A percentile compares a stretch with the other conserved stretches of the same genome.
These are phyloP conservation scores for Coniferiporia sulphurascens DNA, from an alignment of 1,284 basidiomycete genomes.

Conservation along the genomic window DNA sequence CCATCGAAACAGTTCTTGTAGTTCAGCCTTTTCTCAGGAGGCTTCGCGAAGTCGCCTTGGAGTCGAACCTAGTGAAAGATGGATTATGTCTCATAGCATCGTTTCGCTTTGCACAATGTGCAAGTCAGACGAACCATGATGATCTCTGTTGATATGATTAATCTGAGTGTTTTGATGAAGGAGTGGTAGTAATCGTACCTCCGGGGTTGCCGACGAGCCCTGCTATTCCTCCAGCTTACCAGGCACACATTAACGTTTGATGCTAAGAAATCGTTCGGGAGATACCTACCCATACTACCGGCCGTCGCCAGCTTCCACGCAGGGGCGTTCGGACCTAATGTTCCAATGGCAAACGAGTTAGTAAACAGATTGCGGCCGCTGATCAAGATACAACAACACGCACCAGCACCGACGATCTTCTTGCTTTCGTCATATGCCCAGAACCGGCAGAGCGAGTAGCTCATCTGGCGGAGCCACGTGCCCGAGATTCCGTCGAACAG, in stretches of 20 bases:
- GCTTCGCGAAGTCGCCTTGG: conserved; percentile 85
- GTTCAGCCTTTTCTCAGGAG: conserved; percentile 77
- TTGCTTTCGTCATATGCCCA: conserved; percentile 93
- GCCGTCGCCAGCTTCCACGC: conserved; percentile 80
- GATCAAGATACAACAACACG: conserved; percentile 16
- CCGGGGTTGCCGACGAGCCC: conserved; percentile 87
- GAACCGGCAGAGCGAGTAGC: conserved; percentile 88
- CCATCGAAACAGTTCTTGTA: conserved; percentile 88
- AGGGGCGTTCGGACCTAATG: conserved; percentile 52
- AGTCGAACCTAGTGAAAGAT: conserved; percentile 48
- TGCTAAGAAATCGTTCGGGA: not conserved
- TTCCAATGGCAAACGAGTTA: conserved; percentile 3
- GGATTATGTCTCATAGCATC: not conserved
- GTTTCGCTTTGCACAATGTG: not conserved
- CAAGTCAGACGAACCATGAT: conserved; percentile 54
- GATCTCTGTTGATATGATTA: conserved; percentile 48
- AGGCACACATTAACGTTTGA: not conserved
- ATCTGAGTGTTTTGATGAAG: not conserved
- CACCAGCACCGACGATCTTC: conserved; percentile 65
- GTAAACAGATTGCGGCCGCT: not conserved
- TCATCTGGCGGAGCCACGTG: conserved; percentile 90
- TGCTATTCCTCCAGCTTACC: conserved; percentile 71
- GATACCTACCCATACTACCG: conserved; percentile 70
- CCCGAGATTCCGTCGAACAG: conserved; percentile 85
- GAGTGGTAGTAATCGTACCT: conserved; percentile 39